phyloP scores from a whole-genome alignment of 345 rosid genomes.

The Populus deltoides region DNA sequence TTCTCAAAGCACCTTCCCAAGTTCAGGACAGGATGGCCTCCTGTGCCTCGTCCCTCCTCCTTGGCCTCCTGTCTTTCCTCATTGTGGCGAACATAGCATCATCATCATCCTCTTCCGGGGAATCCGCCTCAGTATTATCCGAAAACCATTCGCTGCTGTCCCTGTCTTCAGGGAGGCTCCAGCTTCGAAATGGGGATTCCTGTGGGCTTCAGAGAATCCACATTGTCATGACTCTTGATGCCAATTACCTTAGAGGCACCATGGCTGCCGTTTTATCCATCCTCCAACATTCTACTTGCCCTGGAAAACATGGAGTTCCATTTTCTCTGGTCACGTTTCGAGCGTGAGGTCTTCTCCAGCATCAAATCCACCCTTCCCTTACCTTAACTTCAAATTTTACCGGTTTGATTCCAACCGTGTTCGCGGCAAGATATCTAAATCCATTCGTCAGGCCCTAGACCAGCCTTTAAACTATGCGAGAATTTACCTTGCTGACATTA shows the following conservation, averaged over 20 bases:
- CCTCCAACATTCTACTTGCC: slow-evolving; percentile 39
- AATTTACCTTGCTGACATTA: slow-evolving; percentile 37
- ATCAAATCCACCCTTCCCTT: slow-evolving; percentile 41
- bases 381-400: slow-evolving; percentile 29
- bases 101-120: slow-evolving; percentile 10
- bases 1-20: background rate
- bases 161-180: slow-evolving; percentile 36
- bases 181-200: slow-evolving; percentile 25
- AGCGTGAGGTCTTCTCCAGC: slow-evolving; percentile 20
- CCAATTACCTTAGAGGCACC: slow-evolving; percentile 41
- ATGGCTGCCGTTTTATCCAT: slow-evolving; percentile 43
- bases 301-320: slow-evolving; percentile 40
- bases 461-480: slow-evolving; percentile 43
- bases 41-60: slow-evolving; percentile 11
- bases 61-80: slow-evolving; percentile 46
- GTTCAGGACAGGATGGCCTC: slow-evolving; percentile 56
- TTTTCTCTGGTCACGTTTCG: slow-evolving; percentile 26
- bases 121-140: slow-evolving; percentile 25
- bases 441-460: slow-evolving; percentile 38
- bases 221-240: slow-evolving; percentile 35
- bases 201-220: slow-evolving; percentile 24
- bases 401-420: slow-evolving; percentile 30
- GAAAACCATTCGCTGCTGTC: slow-evolving; percentile 13
- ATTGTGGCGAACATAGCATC: slow-evolving; percentile 8
- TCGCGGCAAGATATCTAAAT: slow-evolving; percentile 34